phyloP scores from a whole-genome alignment of 805 yeast genomes.

The Ogataea chonburiensis region DNA sequence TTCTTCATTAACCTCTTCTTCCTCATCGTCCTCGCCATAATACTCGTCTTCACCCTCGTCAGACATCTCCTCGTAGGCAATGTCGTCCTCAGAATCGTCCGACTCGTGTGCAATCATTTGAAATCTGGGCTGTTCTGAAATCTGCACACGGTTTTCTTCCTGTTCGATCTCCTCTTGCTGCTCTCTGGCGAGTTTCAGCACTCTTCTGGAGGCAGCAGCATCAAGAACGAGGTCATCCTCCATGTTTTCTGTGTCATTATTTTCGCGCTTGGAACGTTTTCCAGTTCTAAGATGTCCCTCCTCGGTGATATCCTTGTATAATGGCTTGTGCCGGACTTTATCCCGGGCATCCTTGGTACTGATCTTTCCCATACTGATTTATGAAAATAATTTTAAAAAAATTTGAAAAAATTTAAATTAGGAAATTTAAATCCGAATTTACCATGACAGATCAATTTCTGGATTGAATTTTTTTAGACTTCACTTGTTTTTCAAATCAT shows the following conservation, averaged over 20 bases:
- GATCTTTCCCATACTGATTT: conserved; percentile 60
- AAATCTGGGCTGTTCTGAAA: conserved; percentile 30
- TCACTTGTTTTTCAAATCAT: conserved; percentile 26
- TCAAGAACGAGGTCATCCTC: conserved; percentile 69
- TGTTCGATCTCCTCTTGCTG: conserved; percentile 88
- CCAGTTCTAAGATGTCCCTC: conserved; percentile 63
- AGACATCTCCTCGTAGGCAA: conserved; percentile 30
- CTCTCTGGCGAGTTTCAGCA: conserved; percentile 83
- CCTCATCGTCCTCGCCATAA: conserved; percentile 53
- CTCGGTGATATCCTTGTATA: conserved; percentile 73
- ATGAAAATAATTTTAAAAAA: conserved; percentile 7
- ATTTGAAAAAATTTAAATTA: conserved; percentile 13
- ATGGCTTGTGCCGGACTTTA: conserved; percentile 76
- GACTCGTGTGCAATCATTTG: conserved; percentile 36
- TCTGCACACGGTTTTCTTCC: conserved; percentile 47
- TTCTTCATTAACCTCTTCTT: conserved; percentile 64
- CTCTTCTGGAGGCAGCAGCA: conserved; percentile 78
- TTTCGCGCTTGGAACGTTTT: conserved; percentile 25
- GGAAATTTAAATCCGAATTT: conserved; percentile 13
- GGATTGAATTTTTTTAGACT: conserved; percentile 5
- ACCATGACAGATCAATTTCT: conserved; percentile 8
- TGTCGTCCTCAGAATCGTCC: conserved; percentile 33
- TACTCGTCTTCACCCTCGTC: conserved; percentile 39
- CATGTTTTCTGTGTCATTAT: conserved; percentile 42
- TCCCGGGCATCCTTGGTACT: conserved; percentile 48